Conservation (phyloP, 2,329 filamentous ascomycete genomes). For the Xylaria sp. region DNA sequence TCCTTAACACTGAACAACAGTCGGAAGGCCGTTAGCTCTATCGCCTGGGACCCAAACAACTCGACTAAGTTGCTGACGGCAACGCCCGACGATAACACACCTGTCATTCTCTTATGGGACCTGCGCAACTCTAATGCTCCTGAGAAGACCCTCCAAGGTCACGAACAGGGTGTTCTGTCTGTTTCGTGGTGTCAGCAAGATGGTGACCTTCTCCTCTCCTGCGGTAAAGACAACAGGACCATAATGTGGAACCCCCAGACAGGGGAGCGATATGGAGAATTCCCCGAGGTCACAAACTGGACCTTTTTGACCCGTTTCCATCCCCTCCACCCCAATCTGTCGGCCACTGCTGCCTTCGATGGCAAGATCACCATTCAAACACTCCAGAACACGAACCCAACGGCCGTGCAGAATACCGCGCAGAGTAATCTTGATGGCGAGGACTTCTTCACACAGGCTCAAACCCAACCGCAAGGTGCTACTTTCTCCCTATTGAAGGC, state of each 20-base stretch:
- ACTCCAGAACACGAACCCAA: conserved; percentile 84
- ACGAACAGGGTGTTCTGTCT: conserved; percentile 88
- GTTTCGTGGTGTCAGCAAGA: conserved; percentile 95
- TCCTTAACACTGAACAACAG: conserved; percentile 94
- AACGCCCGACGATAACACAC: conserved; percentile 81
- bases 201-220: conserved; percentile 80
- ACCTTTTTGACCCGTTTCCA: conserved; percentile 95
- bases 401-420: conserved; percentile 60
- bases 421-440: conserved; percentile 76
- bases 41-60: conserved; percentile 95
- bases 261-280: conserved; percentile 81
- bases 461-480: conserved; percentile 82
- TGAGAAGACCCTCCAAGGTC: conserved; percentile 81
- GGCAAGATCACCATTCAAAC: conserved; percentile 94
- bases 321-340: conserved; percentile 83
- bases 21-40: conserved; percentile 87
- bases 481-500: conserved; percentile 82
- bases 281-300: conserved; percentile 98
- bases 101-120: conserved; percentile 90
- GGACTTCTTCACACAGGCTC: conserved; percentile 93
- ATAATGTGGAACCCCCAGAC: conserved; percentile 95
- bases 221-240: conserved; percentile 93
- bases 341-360: conserved; percentile 94
- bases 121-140: conserved; percentile 93
- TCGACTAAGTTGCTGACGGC: conserved; percentile 92